These are phyloP conservation scores for Eucalyptus erythrocorys DNA, from an alignment of 345 rosid species.

Conservation along the genomic window DNA sequence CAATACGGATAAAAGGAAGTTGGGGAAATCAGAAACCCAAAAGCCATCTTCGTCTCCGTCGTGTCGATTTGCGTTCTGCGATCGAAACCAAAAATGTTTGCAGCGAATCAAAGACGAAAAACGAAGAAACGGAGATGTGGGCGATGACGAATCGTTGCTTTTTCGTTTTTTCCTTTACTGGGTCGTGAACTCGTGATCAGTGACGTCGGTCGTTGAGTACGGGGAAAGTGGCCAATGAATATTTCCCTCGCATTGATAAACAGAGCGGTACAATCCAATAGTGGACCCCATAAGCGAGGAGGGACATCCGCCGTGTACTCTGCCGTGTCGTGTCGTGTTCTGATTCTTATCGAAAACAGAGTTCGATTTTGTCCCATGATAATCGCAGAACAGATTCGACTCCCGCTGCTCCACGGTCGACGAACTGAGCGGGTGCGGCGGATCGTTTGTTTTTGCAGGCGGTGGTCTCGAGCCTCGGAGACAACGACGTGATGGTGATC, in stretches of 20 bases:
- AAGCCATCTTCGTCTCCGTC: neutral
- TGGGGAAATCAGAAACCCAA: neutral
- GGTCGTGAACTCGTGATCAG: neutral
- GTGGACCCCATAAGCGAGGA: neutral
- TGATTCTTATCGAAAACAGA: neutral
- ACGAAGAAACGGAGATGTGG: neutral
- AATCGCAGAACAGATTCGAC: neutral
- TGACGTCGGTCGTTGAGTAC: neutral
- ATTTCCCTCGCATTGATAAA: neutral
- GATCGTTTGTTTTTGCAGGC: conserved; percentile 15
- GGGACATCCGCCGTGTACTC: rapidly evolving
- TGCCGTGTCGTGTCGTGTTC: too few relatives aligned
- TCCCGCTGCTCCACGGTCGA: neutral
- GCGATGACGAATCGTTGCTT: neutral
- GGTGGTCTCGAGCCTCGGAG: conserved; percentile 70
- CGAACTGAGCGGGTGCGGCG: neutral
- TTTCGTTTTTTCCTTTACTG: neutral
- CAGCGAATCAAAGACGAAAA: neutral
- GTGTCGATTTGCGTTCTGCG: neutral
- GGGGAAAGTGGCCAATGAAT: neutral
- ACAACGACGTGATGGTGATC: conserved; percentile 70
- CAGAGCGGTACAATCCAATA: neutral
- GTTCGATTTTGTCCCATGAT: neutral
- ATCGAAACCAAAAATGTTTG: neutral
- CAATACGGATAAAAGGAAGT: neutral